Base-by-base conservation (phyloP, 176 grass and related monocot genomes). In the Bolboschoenus planiculmis region DNA sequence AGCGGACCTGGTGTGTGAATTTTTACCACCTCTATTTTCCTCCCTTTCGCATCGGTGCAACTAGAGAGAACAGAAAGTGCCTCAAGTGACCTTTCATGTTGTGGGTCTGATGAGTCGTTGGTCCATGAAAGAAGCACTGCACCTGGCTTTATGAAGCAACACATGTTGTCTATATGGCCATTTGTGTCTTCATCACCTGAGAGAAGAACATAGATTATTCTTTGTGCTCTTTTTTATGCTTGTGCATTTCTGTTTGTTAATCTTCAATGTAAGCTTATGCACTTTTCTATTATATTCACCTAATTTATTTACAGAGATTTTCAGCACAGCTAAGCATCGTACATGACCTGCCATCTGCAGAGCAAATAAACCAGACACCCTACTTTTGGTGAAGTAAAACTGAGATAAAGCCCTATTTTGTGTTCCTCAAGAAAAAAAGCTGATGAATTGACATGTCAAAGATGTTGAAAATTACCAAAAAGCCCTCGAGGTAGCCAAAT, bases 181-280 rank as follows among this genome's bases (percentile, higher is more conserved):
- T 95, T 95, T 39, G 95, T 98, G 81, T 98, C 95, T 55, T 90
- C 90, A 20, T 98, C 95, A 7, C 92, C 95, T 98, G 87, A 29
- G 78, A 36, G 42, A 86, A 27, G 39, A 48, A 58, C 20, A 78
- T 15, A 23, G 44, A 29, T 48, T 63, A 40, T 67, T 78, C 68
- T 46, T 46, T 26, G 37, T 74, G 68, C 21, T 47, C 40, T 47
- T 68, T 74, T 46, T 29, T 29, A 23, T 14, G 44, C 71, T 50
- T 31, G 14, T 76, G 23, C 5, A 29, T 74, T 51, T 51, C 24
- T 75, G 13, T 75, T 50, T 50, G 5, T 37, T 66, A n/a, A 27
- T 48, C 1, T 30, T 50, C 42, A 26, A 20, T 39, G 10, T 16
- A 34, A 23, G 11, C 20, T 59, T 39, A 23, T 61, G 9, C 11